A percentile compares a stretch with the other conserved stretches of the same genome.
Evolutionary conservation across 257 asterid species (phyloP).

Genomic region (Capsicum rhomboideum): DNA sequence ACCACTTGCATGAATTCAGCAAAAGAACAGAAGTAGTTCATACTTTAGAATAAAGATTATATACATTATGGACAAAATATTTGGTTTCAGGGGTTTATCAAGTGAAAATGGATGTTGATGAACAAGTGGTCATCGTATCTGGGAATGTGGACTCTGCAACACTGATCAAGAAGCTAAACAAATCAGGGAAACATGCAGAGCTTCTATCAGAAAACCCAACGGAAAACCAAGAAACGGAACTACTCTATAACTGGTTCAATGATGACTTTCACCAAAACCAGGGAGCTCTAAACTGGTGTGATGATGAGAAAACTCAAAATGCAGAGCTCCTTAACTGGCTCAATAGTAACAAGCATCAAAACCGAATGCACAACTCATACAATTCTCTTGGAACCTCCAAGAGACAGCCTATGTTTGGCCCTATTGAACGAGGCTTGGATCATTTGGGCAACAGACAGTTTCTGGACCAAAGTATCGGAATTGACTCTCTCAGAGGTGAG

Average conservation of each 20-base stretch:
- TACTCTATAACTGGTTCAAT: constrained; percentile 3
- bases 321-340: constrained; percentile 5
- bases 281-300: not conserved
- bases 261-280: constrained; percentile 9
- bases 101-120: constrained; percentile 40
- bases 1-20: not conserved
- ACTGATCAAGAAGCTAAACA: constrained; percentile 20
- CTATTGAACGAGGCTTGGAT: constrained; percentile 6
- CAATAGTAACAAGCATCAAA: constrained; percentile 3
- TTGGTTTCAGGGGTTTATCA: constrained; percentile 38
- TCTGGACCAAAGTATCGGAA: constrained; percentile 5
- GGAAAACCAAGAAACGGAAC: constrained; percentile 1
- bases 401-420: constrained; percentile 5
- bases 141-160: constrained; percentile 32
- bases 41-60: not conserved
- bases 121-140: constrained; percentile 14
- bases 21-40: not conserved
- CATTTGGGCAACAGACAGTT: constrained; percentile 9
- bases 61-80: not conserved
- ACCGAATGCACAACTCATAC: constrained; percentile 8
- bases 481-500: not conserved
- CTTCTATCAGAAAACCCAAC: constrained; percentile 18
- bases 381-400: constrained; percentile 8
- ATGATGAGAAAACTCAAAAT: not conserved
- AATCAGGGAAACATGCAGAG: constrained; percentile 59